Conservation (phyloP, 2,329 filamentous ascomycete species). For the Calcarisporium arbuscula region DNA sequence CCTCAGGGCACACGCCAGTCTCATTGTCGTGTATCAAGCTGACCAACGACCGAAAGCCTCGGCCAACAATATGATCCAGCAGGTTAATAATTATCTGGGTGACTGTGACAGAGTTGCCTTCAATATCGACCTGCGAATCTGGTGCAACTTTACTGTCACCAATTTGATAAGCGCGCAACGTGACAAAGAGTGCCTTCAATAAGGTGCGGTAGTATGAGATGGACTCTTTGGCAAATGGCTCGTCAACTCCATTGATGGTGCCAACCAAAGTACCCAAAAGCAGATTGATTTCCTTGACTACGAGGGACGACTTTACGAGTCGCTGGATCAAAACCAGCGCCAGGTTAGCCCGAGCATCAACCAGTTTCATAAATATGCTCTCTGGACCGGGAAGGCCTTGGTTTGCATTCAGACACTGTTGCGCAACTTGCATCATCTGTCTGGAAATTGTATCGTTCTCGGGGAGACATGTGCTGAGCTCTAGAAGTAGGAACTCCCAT, state of each 20-base stretch:
- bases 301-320: constrained; percentile 54
- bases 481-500: constrained; percentile 83
- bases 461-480: constrained; percentile 64
- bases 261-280: constrained; percentile 45
- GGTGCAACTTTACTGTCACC: constrained; percentile 21
- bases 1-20: constrained; percentile 57
- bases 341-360: constrained; percentile 71
- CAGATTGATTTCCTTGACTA: constrained; percentile 44
- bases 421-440: constrained; percentile 67
- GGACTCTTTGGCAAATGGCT: constrained; percentile 45
- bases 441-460: constrained; percentile 51
- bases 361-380: constrained; percentile 73
- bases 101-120: constrained; percentile 35
- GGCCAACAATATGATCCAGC: constrained; percentile 69
- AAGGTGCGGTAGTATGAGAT: constrained; percentile 74
- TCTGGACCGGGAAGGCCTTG: constrained; percentile 65
- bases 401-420: constrained; percentile 75
- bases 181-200: constrained; percentile 77
- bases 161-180: constrained; percentile 59
- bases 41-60: constrained; percentile 76
- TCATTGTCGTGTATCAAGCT: constrained; percentile 74
- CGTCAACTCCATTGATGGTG: constrained; percentile 47
- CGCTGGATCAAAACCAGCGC: constrained; percentile 77
- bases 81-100: constrained; percentile 69
- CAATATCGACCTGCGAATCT: constrained; percentile 26